Evolutionary conservation across 371 early-diverging fungal species (phyloP).

Genomic region (Mortierella sp.): DNA sequence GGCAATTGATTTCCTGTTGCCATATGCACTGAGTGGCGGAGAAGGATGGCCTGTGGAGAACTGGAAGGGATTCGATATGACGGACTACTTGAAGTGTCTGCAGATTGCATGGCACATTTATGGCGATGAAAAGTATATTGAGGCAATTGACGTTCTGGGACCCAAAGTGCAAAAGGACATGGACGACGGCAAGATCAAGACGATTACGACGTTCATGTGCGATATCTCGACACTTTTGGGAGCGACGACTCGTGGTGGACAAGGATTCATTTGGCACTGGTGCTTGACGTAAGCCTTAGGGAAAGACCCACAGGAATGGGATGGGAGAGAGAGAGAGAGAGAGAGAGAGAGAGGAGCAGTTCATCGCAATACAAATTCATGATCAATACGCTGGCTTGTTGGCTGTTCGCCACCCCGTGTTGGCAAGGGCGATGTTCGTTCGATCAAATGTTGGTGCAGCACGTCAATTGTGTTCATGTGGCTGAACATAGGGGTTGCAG

Average conservation of each 20-base stretch:
- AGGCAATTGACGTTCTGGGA: slow-evolving; percentile 29
- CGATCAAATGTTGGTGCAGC: too few relatives aligned
- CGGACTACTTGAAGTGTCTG: slow-evolving; percentile 53
- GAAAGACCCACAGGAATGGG: too few relatives aligned
- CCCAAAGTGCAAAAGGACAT: slow-evolving; percentile 46
- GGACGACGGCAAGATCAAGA: slow-evolving; percentile 48
- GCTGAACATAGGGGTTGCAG: too few relatives aligned
- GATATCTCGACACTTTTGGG: slow-evolving; percentile 48
- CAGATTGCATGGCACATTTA: slow-evolving; percentile 61
- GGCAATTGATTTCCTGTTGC: slow-evolving; percentile 63
- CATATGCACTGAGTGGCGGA: slow-evolving; percentile 57
- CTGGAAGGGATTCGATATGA: slow-evolving; percentile 42
- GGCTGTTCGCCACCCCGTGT: too few relatives aligned
- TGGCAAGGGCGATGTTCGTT: too few relatives aligned
- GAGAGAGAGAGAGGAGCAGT: too few relatives aligned
- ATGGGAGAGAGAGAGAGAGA: too few relatives aligned
- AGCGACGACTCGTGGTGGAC: slow-evolving; percentile 38
- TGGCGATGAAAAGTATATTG: slow-evolving; percentile 52
- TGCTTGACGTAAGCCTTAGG: slow-evolving; percentile 49
- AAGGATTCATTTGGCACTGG: slow-evolving; percentile 53
- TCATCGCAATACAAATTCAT: too few relatives aligned
- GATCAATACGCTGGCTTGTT: too few relatives aligned
- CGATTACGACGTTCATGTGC: slow-evolving; percentile 50
- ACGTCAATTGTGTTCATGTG: too few relatives aligned
- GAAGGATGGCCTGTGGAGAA: slow-evolving; percentile 59